A percentile compares a stretch with the other conserved stretches of the same genome.
These are phyloP conservation scores for Rhizophora apiculata DNA, from an alignment of 345 rosid species.

Conservation along the genomic window DNA sequence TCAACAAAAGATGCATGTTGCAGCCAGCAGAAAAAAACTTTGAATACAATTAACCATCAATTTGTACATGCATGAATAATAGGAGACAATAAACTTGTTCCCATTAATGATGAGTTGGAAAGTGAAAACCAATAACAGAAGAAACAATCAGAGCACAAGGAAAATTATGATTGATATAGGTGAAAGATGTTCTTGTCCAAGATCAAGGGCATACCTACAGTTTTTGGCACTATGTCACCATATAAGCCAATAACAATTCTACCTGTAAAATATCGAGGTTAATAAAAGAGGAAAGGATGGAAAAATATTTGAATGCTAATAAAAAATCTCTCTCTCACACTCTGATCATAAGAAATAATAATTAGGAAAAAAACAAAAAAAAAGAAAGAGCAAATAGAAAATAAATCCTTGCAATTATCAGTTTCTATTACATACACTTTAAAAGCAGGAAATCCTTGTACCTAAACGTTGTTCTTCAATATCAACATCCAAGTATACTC, in stretches of 20 bases:
- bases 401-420: not conserved
- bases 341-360: too few relatives aligned
- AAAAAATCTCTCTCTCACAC: too few relatives aligned
- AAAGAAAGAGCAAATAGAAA: not conserved
- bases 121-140: not conserved
- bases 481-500: slow-evolving; percentile 90
- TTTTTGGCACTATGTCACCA: slow-evolving; percentile 82
- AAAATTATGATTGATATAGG: not conserved
- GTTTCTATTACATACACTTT: not conserved
- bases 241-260: slow-evolving; percentile 92
- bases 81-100: not conserved
- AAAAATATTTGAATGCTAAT: too few relatives aligned
- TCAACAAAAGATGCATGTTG: not conserved
- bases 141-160: not conserved
- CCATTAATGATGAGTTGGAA: not conserved
- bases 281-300: slow-evolving; percentile 13
- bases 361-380: too few relatives aligned
- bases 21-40: not conserved
- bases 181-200: not conserved
- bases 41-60: not conserved
- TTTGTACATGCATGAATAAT: not conserved
- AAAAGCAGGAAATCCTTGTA: slow-evolving; percentile 13
- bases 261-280: slow-evolving; percentile 53
- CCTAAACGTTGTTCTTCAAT: slow-evolving; percentile 90
- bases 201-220: slow-evolving; percentile 63